A percentile compares a stretch with the other conserved stretches of the same genome.
These are phyloP conservation scores for Colletotrichum eremochloae DNA, from an alignment of 2,329 filamentous ascomycete genomes.

Conservation along the genomic window DNA sequence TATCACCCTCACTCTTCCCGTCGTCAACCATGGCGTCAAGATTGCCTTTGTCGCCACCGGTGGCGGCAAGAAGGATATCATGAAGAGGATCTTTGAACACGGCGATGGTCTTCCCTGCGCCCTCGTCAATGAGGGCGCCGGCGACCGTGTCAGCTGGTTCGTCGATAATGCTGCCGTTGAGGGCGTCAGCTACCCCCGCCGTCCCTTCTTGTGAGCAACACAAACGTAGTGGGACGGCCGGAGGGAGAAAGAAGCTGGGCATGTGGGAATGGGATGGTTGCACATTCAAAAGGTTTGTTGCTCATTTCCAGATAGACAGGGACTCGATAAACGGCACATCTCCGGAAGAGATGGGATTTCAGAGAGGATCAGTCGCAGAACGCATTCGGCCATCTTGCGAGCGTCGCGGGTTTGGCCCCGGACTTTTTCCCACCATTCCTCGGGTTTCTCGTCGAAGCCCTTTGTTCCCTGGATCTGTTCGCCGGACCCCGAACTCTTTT, in stretches of 20 bases:
- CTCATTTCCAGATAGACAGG: constrained; percentile 36
- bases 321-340: constrained; percentile 28
- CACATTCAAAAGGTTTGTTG: constrained; percentile 22
- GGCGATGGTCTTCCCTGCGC: constrained; percentile 86
- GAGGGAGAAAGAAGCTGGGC: constrained; percentile 8
- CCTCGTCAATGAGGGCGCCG: constrained; percentile 85
- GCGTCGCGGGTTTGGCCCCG: constrained; percentile 2
- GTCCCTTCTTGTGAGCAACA: constrained; percentile 68
- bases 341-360: constrained; percentile 17
- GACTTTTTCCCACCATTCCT: background rate
- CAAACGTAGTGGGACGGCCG: constrained; percentile 13
- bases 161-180: constrained; percentile 88
- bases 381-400: constrained; percentile 14
- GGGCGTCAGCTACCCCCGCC: constrained; percentile 84
- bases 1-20: constrained; percentile 92
- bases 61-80: constrained; percentile 87
- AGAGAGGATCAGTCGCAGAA: background rate
- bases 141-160: constrained; percentile 95
- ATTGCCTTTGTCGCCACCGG: constrained; percentile 95
- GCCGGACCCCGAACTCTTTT: constrained; percentile 15
- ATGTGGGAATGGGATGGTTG: constrained; percentile 5
- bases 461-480: constrained; percentile 14
- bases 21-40: constrained; percentile 87
- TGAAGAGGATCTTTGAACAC: constrained; percentile 93
- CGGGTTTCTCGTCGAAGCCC: background rate